Evolutionary conservation across 2,329 filamentous ascomycete genomes (phyloP), one percentile per base, ranked within the genome.

Genomic region (Fusarium sp.): DNA sequence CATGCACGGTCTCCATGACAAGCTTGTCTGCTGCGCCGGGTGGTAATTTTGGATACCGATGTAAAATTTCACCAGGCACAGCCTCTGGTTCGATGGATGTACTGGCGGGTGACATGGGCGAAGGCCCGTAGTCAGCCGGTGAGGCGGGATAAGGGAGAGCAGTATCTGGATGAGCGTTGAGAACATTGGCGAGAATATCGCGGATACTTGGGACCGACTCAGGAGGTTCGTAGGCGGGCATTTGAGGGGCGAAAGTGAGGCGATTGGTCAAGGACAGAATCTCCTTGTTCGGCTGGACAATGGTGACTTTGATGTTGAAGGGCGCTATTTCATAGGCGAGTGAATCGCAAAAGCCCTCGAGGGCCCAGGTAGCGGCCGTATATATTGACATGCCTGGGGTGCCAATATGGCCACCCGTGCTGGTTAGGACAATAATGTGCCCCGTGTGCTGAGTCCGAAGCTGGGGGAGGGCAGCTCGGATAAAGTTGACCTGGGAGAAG

Each of bases 251-350:
- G 66, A 94, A 92, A 44, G 88, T 90, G 68, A 98, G 90, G 52
- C 89, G 88, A 77, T 96, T 96, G 25, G 92, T 95, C 53, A 98
- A 82, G 29, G 92, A 88, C 63, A 90, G 88, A 60, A 97, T 91
- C 78, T 98, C 94, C 78, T 97, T 92, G 76, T 93, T 96, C 23
- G 93, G 93, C 79, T 99, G 94, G 39, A 99, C 89, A 66, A 98
- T 93, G 36, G 93, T 97, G 75, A 98, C 86, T 76, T 94, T 96
- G 78, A 98, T 88, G 77, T 97, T 97, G 80, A 98, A 98, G 0
- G 95, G 95, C 1, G 94, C 91, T 63, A 99, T 90, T 77, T 99
- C 95, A 76, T 97, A 99, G 2, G 94, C 93, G 21, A 99, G 83
- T 57, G 92, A 92, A 77, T 98, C 94, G 78, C 93, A 97, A 75